Evolutionary conservation across 495 filamentous ascomycete species (phyloP).

Genomic region (Parathielavia appendiculata): DNA sequence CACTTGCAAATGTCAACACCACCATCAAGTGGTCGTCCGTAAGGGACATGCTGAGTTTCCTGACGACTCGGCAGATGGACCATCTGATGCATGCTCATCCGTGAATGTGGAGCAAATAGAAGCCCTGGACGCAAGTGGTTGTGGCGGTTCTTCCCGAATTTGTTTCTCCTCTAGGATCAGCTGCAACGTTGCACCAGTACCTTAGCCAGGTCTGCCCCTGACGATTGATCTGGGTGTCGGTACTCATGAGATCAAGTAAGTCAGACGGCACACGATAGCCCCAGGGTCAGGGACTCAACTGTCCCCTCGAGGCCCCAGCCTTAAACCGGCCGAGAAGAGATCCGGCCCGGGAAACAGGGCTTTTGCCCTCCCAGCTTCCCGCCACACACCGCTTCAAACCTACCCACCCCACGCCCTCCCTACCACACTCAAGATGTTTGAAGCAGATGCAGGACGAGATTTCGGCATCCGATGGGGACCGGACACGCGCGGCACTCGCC

Average conservation of each 20-base stretch:
- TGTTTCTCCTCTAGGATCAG: not conserved
- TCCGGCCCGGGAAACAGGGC: not conserved
- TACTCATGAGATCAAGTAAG: not conserved
- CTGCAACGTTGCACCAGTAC: slow-evolving; percentile 13
- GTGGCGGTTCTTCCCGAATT: not conserved
- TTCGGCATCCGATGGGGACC: slow-evolving; percentile 1
- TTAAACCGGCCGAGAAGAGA: not conserved
- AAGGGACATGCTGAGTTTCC: not conserved
- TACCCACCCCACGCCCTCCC: no score
- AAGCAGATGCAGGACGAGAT: not conserved
- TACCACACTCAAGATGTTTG: not conserved
- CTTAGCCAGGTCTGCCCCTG: not conserved
- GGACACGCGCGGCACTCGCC: slow-evolving; percentile 2
- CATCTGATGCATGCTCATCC: not conserved
- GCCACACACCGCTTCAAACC: not conserved
- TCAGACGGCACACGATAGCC: not conserved
- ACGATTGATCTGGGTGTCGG: not conserved
- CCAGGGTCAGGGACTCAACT: not conserved
- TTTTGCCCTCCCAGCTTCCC: not conserved
- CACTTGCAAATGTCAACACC: not conserved
- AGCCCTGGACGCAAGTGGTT: not conserved
- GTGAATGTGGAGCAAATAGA: not conserved
- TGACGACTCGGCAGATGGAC: not conserved
- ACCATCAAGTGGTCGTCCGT: not conserved
- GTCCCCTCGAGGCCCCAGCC: not conserved